Evolutionary conservation across 2,329 filamentous ascomycete genomes (phyloP).

Genomic region (Alternaria novae-zelandiae): DNA sequence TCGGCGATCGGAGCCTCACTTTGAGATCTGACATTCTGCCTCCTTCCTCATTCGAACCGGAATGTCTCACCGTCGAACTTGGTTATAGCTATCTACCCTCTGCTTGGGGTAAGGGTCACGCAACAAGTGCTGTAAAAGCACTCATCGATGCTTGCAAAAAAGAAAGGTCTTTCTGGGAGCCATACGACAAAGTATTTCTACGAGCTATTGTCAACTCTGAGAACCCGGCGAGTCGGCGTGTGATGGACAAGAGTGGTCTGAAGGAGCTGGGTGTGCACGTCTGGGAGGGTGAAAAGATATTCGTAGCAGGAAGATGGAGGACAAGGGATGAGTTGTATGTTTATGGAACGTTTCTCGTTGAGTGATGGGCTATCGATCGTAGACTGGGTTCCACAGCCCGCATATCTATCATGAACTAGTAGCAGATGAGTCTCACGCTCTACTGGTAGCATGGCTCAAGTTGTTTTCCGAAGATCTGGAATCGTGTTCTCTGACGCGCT

Average conservation of each 20-base stretch:
- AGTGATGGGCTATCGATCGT: neutral
- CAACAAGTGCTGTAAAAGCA: slow-evolving; percentile 28
- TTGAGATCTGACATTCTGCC: slow-evolving; percentile 20
- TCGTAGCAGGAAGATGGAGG: slow-evolving; percentile 33
- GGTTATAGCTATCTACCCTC: slow-evolving; percentile 29
- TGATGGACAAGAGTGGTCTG: slow-evolving; percentile 42
- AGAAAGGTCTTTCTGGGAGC: slow-evolving; percentile 26
- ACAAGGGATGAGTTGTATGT: slow-evolving; percentile 30
- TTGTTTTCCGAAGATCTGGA: neutral
- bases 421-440: neutral
- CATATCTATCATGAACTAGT: neutral
- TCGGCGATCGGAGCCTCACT: slow-evolving; percentile 18
- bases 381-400: neutral
- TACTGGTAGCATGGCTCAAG: neutral
- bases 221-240: slow-evolving; percentile 39
- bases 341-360: slow-evolving; percentile 27
- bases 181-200: slow-evolving; percentile 38
- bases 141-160: slow-evolving; percentile 30
- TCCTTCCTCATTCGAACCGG: slow-evolving; percentile 4
- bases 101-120: slow-evolving; percentile 32
- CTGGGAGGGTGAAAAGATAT: slow-evolving; percentile 31
- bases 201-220: slow-evolving; percentile 38
- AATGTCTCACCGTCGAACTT: slow-evolving; percentile 31
- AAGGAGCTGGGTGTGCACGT: slow-evolving; percentile 31
- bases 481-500: neutral